These are phyloP conservation scores for Penicillium canariense DNA, from an alignment of 495 filamentous ascomycete species.

Conservation along the genomic window DNA sequence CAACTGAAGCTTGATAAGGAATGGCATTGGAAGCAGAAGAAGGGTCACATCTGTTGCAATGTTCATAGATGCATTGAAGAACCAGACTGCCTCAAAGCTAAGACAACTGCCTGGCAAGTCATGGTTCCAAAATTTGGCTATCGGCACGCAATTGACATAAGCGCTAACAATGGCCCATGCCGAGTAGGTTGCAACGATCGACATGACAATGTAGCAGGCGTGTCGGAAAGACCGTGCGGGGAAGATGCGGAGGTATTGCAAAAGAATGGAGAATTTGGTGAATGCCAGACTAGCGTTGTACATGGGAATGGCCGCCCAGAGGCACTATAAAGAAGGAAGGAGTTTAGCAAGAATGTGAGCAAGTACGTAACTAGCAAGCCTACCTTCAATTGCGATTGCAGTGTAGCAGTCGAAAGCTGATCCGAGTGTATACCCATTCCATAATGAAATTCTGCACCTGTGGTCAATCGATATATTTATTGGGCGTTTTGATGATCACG, in stretches of 20 bases:
- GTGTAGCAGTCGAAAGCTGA: slow-evolving; percentile 14
- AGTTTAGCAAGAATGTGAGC: too few relatives aligned
- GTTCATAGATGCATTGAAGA: slow-evolving; percentile 54
- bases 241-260: slow-evolving; percentile 51
- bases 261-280: slow-evolving; percentile 48
- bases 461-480: slow-evolving; percentile 1
- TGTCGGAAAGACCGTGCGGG: slow-evolving; percentile 32
- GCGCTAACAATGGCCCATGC: slow-evolving; percentile 40
- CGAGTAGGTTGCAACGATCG: slow-evolving; percentile 33
- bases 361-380: not conserved
- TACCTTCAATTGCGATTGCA: slow-evolving; percentile 37
- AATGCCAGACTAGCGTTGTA: slow-evolving; percentile 40
- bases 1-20: slow-evolving; percentile 50
- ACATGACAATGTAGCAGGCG: slow-evolving; percentile 34
- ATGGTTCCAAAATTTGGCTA: slow-evolving; percentile 53
- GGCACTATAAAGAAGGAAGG: slow-evolving; percentile 24
- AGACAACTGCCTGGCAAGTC: slow-evolving; percentile 51
- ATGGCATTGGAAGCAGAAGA: slow-evolving; percentile 54
- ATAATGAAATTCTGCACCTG: slow-evolving; percentile 29
- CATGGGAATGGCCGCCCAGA: slow-evolving; percentile 43
- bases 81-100: slow-evolving; percentile 43
- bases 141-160: slow-evolving; percentile 54
- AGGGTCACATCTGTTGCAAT: slow-evolving; percentile 57
- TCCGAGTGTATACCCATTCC: slow-evolving; percentile 30
- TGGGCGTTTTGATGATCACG: slow-evolving; percentile 3